Evolutionary conservation across 2,329 filamentous ascomycete species (phyloP), one percentile per base, ranked within the genome.

Genomic region (Beauveria asiatica): DNA sequence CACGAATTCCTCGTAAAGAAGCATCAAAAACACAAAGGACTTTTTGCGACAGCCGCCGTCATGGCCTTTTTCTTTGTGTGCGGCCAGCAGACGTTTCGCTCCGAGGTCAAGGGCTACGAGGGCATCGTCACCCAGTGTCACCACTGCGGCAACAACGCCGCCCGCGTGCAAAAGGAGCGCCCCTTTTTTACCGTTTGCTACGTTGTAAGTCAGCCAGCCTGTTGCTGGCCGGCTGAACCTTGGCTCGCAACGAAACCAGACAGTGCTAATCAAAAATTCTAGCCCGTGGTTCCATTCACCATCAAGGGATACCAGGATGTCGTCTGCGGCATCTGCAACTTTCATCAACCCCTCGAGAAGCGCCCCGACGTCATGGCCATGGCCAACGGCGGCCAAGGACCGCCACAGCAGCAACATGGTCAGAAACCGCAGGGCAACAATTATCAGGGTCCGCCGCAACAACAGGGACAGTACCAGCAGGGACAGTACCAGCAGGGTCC

Each of bases 121-220:
- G 80, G 81, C 65, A 70, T 86, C 63, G 72, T 81, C 57, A 86
- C 81, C 68, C 83, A 84, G 67, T 87, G 84, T 67, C 80, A 84
- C 71, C 85, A 87, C 72, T 87, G 84, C 71, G 83, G 84, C 57
- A 87, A 87, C 76, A 83, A 81, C 73, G 77, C 79, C 2, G 84
- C 77, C 16, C 77, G 76, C 63, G 83, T 86, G 61, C 77, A 84
- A 68, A 86, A 86, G 72, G 80, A 79, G 61, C 79, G 86, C 62
- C 84, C 84, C 46, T 91, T 87, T 86, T 92, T 92, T 69, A 92
- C 89, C 5, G 85, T 92, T 68, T 92, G 88, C 78, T 91, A 89
- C 73, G 74, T 91, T 57, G 83, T 86, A 73, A 68, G 81, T 75
- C 21, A 37, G n/a, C 27, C 21, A 37, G 11, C 25, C 2, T 0